A percentile compares a stretch with the other conserved stretches of the same genome.
Evolutionary conservation across 2,329 filamentous ascomycete species (phyloP).

Genomic region (Dactylonectria estremocensis): DNA sequence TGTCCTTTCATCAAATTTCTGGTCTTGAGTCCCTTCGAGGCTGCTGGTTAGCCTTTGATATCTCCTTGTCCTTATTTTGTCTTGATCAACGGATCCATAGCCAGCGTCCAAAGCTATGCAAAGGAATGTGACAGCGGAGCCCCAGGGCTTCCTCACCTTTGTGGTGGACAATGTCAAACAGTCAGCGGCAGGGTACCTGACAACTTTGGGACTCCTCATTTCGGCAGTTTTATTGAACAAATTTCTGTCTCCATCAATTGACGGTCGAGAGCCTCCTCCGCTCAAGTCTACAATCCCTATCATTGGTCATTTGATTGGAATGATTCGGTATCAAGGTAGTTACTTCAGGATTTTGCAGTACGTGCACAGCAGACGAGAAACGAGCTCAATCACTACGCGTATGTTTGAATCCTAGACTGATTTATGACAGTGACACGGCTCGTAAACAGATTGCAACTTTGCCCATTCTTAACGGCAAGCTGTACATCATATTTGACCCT

Average conservation of each 20-base stretch:
- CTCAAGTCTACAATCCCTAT: slow-evolving; percentile 31
- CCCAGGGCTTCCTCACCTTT: slow-evolving; percentile 22
- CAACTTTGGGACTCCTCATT: slow-evolving; percentile 7
- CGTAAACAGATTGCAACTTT: slow-evolving; percentile 59
- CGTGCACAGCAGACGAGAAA: slow-evolving; percentile 17
- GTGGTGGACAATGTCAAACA: slow-evolving; percentile 23
- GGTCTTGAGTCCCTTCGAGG: neutral
- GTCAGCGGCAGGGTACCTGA: slow-evolving; percentile 28
- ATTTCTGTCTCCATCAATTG: slow-evolving; percentile 24
- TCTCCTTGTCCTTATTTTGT: neutral
- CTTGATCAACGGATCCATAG: neutral
- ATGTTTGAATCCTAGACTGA: neutral
- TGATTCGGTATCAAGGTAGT: slow-evolving; percentile 43
- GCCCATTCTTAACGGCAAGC: slow-evolving; percentile 59
- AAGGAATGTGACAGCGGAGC: neutral
- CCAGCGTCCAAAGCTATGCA: neutral
- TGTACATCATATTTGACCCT: slow-evolving; percentile 63
- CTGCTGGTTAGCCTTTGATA: no score
- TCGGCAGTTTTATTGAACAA: slow-evolving; percentile 7
- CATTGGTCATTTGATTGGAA: slow-evolving; percentile 60
- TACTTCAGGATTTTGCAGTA: slow-evolving; percentile 41
- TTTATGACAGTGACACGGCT: slow-evolving; percentile 17
- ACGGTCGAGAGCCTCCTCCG: slow-evolving; percentile 30
- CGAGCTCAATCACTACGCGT: neutral
- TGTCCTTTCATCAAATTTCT: neutral